A percentile compares a stretch with the other conserved stretches of the same genome.
These are phyloP conservation scores for Amanita phalloides DNA, from an alignment of 768 basidiomycete genomes.

Conservation along the genomic window DNA sequence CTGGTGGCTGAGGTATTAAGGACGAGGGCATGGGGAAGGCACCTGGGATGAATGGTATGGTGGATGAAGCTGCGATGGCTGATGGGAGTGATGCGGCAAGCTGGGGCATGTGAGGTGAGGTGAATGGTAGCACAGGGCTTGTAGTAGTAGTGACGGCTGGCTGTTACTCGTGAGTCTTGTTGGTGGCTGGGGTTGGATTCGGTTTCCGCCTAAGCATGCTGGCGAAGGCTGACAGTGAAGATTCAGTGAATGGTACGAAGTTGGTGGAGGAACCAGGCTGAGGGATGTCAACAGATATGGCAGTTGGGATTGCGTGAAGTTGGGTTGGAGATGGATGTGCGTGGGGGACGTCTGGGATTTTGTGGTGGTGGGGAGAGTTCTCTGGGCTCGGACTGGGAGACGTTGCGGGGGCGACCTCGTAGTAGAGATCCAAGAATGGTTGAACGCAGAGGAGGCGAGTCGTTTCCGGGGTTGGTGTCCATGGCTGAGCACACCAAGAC, in stretches of 20 bases:
- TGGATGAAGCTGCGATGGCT: not conserved
- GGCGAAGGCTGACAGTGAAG: not conserved
- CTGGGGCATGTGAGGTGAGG: not conserved
- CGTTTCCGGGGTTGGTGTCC: conserved; percentile 15
- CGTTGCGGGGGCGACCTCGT: conserved; percentile 57
- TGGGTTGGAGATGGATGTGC: too few species aligned
- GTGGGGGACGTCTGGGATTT: too few species aligned
- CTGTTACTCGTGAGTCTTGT: not conserved
- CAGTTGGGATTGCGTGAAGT: too few species aligned
- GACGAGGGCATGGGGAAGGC: not conserved
- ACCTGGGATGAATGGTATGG: conserved; percentile 1
- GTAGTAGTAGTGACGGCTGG: conserved; percentile 2
- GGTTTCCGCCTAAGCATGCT: conserved; percentile 6
- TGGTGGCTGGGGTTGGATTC: not conserved
- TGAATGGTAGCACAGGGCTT: not conserved
- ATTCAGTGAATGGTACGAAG: too few species aligned
- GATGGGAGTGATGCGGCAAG: not conserved
- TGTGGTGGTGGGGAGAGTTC: too few species aligned
- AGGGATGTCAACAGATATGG: too few species aligned
- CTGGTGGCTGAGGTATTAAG: not conserved
- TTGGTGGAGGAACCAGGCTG: too few species aligned
- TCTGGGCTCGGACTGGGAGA: conserved; percentile 36
- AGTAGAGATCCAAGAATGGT: conserved; percentile 68
- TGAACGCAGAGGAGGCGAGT: conserved; percentile 35
- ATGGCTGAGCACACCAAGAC: conserved; percentile 11